Evolutionary conservation across 305 asterid species (phyloP), one percentile per base, ranked within the genome.

Genomic region (Ruellia speciosa): DNA sequence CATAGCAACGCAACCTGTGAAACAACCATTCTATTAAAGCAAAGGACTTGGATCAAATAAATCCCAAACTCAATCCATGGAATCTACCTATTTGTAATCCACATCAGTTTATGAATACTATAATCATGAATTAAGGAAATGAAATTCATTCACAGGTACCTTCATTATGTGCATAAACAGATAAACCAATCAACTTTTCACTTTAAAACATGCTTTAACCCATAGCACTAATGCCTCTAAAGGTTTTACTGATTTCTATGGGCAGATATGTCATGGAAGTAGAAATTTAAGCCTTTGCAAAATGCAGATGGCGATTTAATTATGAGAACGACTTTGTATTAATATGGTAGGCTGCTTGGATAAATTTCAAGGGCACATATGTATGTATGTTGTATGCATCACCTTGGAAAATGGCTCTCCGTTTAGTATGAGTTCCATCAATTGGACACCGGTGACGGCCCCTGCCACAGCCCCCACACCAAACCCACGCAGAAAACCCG

Each of bases 371-470:
- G 10, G 7, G 16, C 7, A 43, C 11, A 3, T 7, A 43, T n/a
- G 7, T 39, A 9, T 39, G 45, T 39, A 17, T n/a, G 19, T 19
- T 46, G 14, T 11, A 6, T 17, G 9, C 8, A 33, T 37, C 54
- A 90, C 97, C 97, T 90, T 90, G 18, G 97, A 87, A 76, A 90
- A 87, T 47, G 81, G 79, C 67, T 90, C 96, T 41, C 96, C 97
- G 40, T 83, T 78, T n/a, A 81, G 52, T n/a, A 84, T 68, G 61
- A 81, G 83, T 40, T 90, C 97, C 72, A 87, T 66, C 70, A 90
- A 62, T 59, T 90, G 96, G 62, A 90, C 82, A 49, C 85, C 93
- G 6, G 96, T 85, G 67, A 90, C 65, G 56, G 94, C 96, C 15
- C 97, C 97, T 0, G 95, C 69, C 49, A 90, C 85, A 3, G 85